Evolutionary conservation across 352 stramenopile genomes (phyloP), one percentile per base, ranked within the genome.

Genomic region (Albugo laibachii): DNA sequence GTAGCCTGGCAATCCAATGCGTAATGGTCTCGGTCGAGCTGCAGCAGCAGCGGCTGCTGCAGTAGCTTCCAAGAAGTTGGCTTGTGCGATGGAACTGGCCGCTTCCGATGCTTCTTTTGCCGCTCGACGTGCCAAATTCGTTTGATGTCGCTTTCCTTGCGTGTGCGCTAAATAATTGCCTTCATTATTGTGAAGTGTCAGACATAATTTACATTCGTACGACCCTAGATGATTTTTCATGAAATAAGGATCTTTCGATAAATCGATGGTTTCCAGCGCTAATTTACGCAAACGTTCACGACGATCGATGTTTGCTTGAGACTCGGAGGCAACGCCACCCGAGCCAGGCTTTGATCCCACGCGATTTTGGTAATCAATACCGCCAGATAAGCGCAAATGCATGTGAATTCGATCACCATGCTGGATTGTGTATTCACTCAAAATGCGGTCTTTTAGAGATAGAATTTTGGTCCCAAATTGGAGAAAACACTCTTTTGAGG

Each of bases 161-260:
- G 95, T 99, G 62, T 99, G 95, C 19, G 95, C 93, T 48, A 99
- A 69, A 65, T 99, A 99, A 62, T 98, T 98, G 21, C 91, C 94
- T 66, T 99, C 94, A 58, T 97, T 98, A 53, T 95, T 97, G 74
- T 99, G 95, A 45, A 99, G 62, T 20, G 95, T 99, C 36, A 98
- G 75, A 66, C 95, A 99, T 5, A 99, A 64, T 64, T 97, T 98
- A 56, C 95, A 99, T 72, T 99, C 95, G 62, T 97, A 99, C 10
- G 84, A 97, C 49, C 95, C 95, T 38, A 99, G 63, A 65, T 99
- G 93, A 67, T 99, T 99, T 52, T 95, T 86, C 81, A 99, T 96
- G 41, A 99, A 95, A 67, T 99, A 99, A 39, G 95, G 95, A 59
- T 99, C 94, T 56, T 99, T 99, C 21, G 91, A 93, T 31, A 99